Evolutionary conservation across 495 filamentous ascomycete genomes (phyloP), one percentile per base, ranked within the genome.

Genomic region (Penicillium cinerascens): DNA sequence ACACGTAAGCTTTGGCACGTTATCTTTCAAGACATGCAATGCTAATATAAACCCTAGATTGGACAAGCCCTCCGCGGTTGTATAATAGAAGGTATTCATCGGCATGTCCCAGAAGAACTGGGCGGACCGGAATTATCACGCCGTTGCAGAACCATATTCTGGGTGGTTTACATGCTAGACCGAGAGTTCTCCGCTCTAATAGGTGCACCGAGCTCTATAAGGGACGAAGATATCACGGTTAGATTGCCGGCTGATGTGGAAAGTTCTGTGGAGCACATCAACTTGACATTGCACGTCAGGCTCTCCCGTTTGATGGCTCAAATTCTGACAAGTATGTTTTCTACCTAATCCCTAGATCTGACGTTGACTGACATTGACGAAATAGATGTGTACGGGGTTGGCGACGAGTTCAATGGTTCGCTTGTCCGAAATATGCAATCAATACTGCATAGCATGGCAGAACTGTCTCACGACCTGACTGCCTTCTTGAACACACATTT

Each of bases 141-240:
- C 21, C 63, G 70, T 25, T 72, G 62, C 44, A 55, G 64, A 35
- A 65, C 59, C 7, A 64, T 67, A n/a, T 73, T 70, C 29, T 73
- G 70, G 70, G 66, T 66, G 3, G 69, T 72, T 4, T 73, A 73
- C 18, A 63, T 73, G 56, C 57, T 73, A 1, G 70, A 73, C 40
- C 47, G 70, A 18, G 67, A 73, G 20, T 68, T 70, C 33, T 63
- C 65, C 4, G 65, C 70, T 25, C 43, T 69, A 2, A 71, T 73
- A 16, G 70, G 67, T 8, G 69, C 67, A 2, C 70, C 70, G 1
- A 66, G 64, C 48, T 64, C 61, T 3, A 65, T 73, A 8, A 50
- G 63, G 48, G 69, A 73, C 38, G 69, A 72, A 29, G 70, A 73
- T 43, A 72, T 73, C 35, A 70, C 67, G 15, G 69, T 66, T 3